Evolutionary conservation across 257 asterid genomes (phyloP).

Genomic region (Solanum neorickii): DNA sequence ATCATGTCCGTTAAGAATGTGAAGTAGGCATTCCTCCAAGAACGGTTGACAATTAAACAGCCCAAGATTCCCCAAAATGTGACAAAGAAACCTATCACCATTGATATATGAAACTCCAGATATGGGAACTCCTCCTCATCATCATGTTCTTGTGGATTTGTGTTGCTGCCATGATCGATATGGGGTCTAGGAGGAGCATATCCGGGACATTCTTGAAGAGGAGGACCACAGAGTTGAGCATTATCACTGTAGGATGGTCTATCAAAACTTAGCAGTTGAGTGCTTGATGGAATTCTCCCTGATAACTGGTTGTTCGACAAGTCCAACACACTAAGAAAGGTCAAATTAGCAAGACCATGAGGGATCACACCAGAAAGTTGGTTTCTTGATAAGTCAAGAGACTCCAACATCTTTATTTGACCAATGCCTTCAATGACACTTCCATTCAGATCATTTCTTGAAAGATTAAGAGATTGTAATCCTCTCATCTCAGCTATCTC

Average conservation of each 20-base stretch:
- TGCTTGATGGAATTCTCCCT: conserved; percentile 16
- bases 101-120: background rate
- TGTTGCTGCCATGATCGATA: background rate
- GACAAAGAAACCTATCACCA: background rate
- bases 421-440: conserved; percentile 1
- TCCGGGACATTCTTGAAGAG: background rate
- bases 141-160: background rate
- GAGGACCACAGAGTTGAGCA: conserved; percentile 15
- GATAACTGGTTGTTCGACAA: conserved; percentile 19
- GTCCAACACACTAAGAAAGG: conserved; percentile 5
- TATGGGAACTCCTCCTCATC: background rate
- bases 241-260: conserved; percentile 14
- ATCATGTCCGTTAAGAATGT: background rate
- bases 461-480: conserved; percentile 13
- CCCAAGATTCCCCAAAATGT: background rate
- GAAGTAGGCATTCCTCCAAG: background rate
- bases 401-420: conserved; percentile 19
- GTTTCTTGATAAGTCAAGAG: conserved; percentile 25
- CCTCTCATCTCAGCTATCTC: conserved; percentile 4
- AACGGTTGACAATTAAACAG: background rate
- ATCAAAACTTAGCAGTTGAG: conserved; percentile 20
- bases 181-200: background rate
- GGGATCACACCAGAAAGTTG: conserved; percentile 23
- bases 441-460: conserved; percentile 18
- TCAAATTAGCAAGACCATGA: background rate